Evolutionary conservation across 768 basidiomycete genomes (phyloP).

Genomic region (Lactarius hatsudake): DNA sequence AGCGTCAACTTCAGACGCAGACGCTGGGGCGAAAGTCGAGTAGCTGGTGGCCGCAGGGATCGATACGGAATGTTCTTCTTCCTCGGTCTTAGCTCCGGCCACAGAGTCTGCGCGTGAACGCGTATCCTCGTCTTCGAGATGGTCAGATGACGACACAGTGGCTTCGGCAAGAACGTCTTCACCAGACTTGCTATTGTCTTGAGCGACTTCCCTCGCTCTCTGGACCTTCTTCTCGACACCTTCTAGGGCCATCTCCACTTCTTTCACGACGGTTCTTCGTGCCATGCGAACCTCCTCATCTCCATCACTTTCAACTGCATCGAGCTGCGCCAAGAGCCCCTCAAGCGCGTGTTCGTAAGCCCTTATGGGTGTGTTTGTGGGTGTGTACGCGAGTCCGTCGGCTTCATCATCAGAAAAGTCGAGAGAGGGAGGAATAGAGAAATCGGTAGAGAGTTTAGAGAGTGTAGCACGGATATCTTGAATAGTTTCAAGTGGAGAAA

Average conservation of each 20-base stretch:
- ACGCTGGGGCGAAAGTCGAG: neutral
- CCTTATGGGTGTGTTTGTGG: slow-evolving; percentile 58
- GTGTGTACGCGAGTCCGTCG: slow-evolving; percentile 54
- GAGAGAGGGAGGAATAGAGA: slow-evolving; percentile 19
- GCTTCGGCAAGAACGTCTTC: neutral
- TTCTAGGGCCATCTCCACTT: slow-evolving; percentile 59
- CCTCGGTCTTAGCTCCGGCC: neutral
- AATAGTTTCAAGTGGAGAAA: slow-evolving; percentile 4
- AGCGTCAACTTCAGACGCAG: neutral
- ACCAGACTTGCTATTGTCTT: neutral
- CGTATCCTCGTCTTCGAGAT: neutral
- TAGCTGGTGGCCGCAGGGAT: no score
- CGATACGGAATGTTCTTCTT: neutral
- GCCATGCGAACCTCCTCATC: slow-evolving; percentile 48
- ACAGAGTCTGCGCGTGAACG: neutral
- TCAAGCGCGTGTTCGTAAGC: slow-evolving; percentile 60
- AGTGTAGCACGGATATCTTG: slow-evolving; percentile 13
- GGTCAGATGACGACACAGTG: neutral
- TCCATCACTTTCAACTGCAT: slow-evolving; percentile 66
- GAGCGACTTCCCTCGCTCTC: slow-evolving; percentile 2
- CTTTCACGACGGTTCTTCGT: slow-evolving; percentile 51
- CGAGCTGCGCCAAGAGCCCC: slow-evolving; percentile 61
- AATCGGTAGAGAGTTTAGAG: slow-evolving; percentile 8
- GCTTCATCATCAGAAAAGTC: slow-evolving; percentile 14
- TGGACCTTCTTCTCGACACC: slow-evolving; percentile 41